Base-by-base conservation (phyloP, 192 early-diverging fungal species). In the Umbelopsis vinacea region DNA sequence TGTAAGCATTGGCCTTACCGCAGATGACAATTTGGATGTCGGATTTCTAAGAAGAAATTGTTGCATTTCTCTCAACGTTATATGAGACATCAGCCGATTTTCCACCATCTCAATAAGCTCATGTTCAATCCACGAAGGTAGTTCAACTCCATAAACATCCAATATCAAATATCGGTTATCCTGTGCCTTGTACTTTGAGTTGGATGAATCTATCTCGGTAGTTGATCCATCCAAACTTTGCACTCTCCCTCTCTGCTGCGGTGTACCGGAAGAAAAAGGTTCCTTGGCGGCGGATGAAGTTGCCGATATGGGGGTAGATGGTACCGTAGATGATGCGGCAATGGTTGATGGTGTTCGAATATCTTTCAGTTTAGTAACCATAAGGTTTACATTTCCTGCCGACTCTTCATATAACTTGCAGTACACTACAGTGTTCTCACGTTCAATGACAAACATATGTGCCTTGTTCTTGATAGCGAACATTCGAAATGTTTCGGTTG, bases 391-490 rank as follows among this genome's bases (percentile, higher is more conserved):
- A 69, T 52, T 17, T 15, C 46, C 45, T n/a, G 22, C 0, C n/a
- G n/a, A 33, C 33, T 72, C 54, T 71, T 84, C 85, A 21, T 68
- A 81, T 24, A 87, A 26, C 48, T 82, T 88, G 66, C 76, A 73
- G 21, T 89, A 89, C 9, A 90, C 90, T 21, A 89, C 82, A 22
- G 79, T 82, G 6, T 73, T 79, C 14, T 83, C 77, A 11, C 83
- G 85, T 23, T 87, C 83, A 68, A 89, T 87, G 0, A 92, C 90
- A 68, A 89, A 90, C 88, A 92, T 90, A 73, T 90, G 81, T 57
- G 85, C 89, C 8, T 92, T 70, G 74, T 95, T 95, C 43, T 79
- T 75, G 23, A 95, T 89, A 33, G 84, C 82, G 17, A 94, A 85
- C 24, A 82, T 70, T 29, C 84, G 74, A 26, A 95, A 78, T 1